Evolutionary conservation across 2,329 filamentous ascomycete genomes (phyloP), one percentile per base, ranked within the genome.

Genomic region (Helotiales sp.): DNA sequence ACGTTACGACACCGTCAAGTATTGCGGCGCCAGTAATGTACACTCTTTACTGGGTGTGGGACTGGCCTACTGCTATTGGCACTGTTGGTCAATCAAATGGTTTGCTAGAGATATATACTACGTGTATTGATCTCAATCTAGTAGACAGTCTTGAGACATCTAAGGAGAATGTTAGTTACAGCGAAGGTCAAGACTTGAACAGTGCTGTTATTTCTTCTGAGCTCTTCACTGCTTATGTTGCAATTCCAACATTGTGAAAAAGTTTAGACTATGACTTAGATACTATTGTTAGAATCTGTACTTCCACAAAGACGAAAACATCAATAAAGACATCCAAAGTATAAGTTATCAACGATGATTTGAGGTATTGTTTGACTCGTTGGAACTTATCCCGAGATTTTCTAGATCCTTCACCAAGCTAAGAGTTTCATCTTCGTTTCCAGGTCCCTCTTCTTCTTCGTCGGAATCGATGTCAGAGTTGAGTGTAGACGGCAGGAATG

Each of bases 11-110:
- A 15, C 96, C 96, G 0, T 76, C 82, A 6, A 85, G 91, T 72
- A 81, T 88, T 57, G 79, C 85, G n/a, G 78, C 83, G 10, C 88
- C 88, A 50, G 85, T 88, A 37, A 84, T 85, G 30, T 92, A 94
- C 78, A 95, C 93, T 3, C 81, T 97, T 61, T 97, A 97, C 83
- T 98, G 95, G 95, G 90, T 97, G 52, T 98, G 95, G 96, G 91
- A 97, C 78, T 99, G 93, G 93, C 90, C 91, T 2, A 89, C 87
- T 15, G 82, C 87, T 76, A 79, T 81, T 74, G 74, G 7, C 69
- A 54, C 49, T 54, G 13, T 54, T 54, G 49, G 22, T 54, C 49
- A 54, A 54, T 22, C 49, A 11, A 77, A 75, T 47, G 78, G 77
- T 70, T 79, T 78, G 68, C 79, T 85, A 11, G 84, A 89, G 76